These are phyloP conservation scores for Cryphonectria japonica DNA, from an alignment of 2,329 filamentous ascomycete species.

Conservation along the genomic window DNA sequence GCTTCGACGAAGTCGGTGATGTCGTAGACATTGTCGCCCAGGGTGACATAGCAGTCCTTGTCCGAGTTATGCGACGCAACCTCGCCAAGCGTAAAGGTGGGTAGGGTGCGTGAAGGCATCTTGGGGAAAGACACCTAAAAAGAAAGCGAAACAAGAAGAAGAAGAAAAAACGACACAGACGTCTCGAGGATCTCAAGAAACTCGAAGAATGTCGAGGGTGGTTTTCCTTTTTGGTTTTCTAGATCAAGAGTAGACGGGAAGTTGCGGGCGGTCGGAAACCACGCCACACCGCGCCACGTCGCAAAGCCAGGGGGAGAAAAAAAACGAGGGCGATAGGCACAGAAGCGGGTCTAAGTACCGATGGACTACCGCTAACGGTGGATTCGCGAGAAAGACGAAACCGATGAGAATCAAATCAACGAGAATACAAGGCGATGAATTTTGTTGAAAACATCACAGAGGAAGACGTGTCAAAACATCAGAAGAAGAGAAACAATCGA, in stretches of 20 bases:
- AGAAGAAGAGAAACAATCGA: neutral
- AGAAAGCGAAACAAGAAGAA: neutral
- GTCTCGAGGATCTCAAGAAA: conserved; percentile 9
- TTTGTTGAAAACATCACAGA: neutral
- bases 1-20: conserved; percentile 88
- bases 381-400: neutral
- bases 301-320: neutral
- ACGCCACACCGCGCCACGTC: conserved; percentile 19
- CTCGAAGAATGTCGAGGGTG: conserved; percentile 8
- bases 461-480: neutral
- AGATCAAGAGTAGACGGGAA: neutral
- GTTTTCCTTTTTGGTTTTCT: neutral
- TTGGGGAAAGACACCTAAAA: conserved; percentile 23
- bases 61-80: conserved; percentile 78
- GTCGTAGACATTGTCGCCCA: conserved; percentile 91
- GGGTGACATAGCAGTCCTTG: conserved; percentile 90
- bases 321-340: conserved; percentile 12
- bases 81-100: conserved; percentile 79
- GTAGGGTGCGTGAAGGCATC: conserved; percentile 83
- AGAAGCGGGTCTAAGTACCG: conserved; percentile 10
- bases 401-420: neutral
- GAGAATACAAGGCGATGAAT: neutral
- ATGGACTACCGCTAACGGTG: neutral
- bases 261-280: conserved; percentile 8
- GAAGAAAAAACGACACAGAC: neutral